Conservation (phyloP, 495 filamentous ascomycete species). For the Penicillium diatomitis region DNA sequence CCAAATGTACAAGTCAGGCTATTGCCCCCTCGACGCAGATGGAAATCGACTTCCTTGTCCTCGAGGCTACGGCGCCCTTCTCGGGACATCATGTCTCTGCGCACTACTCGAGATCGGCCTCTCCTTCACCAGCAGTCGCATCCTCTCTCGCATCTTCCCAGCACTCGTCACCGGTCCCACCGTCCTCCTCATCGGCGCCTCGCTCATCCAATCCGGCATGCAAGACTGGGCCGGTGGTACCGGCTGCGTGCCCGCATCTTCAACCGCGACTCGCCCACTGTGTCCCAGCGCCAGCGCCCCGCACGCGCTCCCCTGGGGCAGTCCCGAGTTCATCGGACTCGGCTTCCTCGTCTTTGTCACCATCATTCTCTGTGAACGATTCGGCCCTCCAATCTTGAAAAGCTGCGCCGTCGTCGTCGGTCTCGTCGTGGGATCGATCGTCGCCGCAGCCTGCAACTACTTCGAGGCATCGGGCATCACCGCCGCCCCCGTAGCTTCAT, state of each 20-base stretch:
- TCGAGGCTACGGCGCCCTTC: conserved; percentile 72
- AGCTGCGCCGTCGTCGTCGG: conserved; percentile 71
- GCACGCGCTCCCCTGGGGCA: conserved; percentile 80
- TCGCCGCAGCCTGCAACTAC: conserved; percentile 76
- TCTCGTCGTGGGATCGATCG: conserved; percentile 77
- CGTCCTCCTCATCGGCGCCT: conserved; percentile 68
- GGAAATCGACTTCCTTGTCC: conserved; percentile 71
- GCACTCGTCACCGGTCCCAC: conserved; percentile 83
- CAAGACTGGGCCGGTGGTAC: conserved; percentile 77
- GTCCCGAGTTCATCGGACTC: conserved; percentile 77
- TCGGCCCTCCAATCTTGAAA: conserved; percentile 72
- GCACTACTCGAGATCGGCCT: conserved; percentile 34
- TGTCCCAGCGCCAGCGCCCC: conserved; percentile 69
- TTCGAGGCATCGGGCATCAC: conserved; percentile 66
- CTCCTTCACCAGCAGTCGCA: conserved; percentile 48
- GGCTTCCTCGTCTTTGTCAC: conserved; percentile 88
- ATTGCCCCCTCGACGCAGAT: conserved; percentile 54
- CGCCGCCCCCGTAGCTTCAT: conserved; percentile 62
- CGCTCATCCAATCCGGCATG: conserved; percentile 68
- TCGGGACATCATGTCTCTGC: conserved; percentile 61
- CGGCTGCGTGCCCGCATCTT: conserved; percentile 51
- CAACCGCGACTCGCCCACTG: conserved; percentile 36
- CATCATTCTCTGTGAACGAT: conserved; percentile 77
- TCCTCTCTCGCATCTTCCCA: conserved; percentile 74
- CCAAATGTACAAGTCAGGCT: conserved; percentile 82